A percentile compares a stretch with the other conserved stretches of the same genome.
These are phyloP conservation scores for Lepidium didymum DNA, from an alignment of 345 rosid species.

Conservation along the genomic window DNA sequence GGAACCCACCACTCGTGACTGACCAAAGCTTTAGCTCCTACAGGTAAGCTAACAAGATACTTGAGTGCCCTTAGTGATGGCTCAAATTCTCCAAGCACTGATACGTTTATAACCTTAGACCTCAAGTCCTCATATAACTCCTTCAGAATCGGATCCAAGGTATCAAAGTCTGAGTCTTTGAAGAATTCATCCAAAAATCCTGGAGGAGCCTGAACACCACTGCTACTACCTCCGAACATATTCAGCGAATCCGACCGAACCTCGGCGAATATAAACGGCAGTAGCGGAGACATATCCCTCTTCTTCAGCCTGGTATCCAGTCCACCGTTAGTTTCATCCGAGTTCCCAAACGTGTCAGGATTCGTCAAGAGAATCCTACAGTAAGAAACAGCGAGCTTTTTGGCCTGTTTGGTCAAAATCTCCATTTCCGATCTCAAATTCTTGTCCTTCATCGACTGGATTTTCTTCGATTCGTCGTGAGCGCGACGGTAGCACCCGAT, in stretches of 20 bases:
- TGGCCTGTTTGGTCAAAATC: slow-evolving; percentile 46
- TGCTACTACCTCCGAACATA: slow-evolving; percentile 43
- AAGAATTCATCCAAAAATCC: slow-evolving; percentile 86
- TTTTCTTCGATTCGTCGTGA: slow-evolving; percentile 70
- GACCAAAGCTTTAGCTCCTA: slow-evolving; percentile 75
- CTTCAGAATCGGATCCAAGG: slow-evolving; percentile 66
- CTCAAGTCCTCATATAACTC: slow-evolving; percentile 89
- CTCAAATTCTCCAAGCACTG: slow-evolving; percentile 82
- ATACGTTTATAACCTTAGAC: slow-evolving; percentile 64
- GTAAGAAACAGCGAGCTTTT: slow-evolving; percentile 67
- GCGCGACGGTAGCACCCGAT: slow-evolving; percentile 77
- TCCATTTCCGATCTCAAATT: slow-evolving; percentile 64
- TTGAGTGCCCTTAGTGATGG: slow-evolving; percentile 77
- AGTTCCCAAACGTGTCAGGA: slow-evolving; percentile 51
- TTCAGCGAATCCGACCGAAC: slow-evolving; percentile 47
- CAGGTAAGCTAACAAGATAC: slow-evolving; percentile 64
- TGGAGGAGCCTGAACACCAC: slow-evolving; percentile 51
- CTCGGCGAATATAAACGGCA: slow-evolving; percentile 64
- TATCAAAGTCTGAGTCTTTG: slow-evolving; percentile 71
- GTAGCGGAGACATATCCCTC: slow-evolving; percentile 45
- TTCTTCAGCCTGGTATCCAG: slow-evolving; percentile 11
- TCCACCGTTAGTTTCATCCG: slow-evolving; percentile 9
- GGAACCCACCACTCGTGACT: slow-evolving; percentile 96
- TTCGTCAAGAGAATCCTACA: slow-evolving; percentile 69
- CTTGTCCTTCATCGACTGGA: slow-evolving; percentile 76